Conservation (phyloP, 805 yeast genomes). For the Priceomyces castillae region DNA sequence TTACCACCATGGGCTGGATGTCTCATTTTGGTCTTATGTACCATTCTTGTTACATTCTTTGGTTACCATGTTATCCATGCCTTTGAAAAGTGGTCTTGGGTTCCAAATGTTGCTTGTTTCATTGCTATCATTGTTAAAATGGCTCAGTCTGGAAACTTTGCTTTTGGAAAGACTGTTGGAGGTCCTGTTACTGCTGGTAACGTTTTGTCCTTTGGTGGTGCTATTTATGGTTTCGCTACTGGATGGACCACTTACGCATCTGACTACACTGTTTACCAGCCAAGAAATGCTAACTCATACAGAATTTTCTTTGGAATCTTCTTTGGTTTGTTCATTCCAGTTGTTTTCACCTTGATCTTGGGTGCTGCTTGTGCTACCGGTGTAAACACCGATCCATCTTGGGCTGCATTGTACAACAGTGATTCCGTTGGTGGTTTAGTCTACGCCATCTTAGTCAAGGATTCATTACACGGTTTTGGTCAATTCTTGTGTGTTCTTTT, state of each 20-base stretch:
- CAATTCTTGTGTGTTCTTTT: constrained; percentile 83
- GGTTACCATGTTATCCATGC: constrained; percentile 81
- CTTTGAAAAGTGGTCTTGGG: constrained; percentile 86
- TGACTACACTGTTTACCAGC: constrained; percentile 89
- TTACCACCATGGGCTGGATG: constrained; percentile 93
- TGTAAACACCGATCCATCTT: constrained; percentile 37
- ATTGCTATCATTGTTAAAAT: constrained; percentile 77
- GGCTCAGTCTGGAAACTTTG: constrained; percentile 62
- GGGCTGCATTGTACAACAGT: constrained; percentile 26
- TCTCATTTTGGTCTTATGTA: constrained; percentile 62
- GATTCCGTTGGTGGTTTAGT: constrained; percentile 71
- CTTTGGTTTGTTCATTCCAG: constrained; percentile 37
- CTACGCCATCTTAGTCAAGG: constrained; percentile 70
- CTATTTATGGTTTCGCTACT: constrained; percentile 83
- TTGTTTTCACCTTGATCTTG: constrained; percentile 26
- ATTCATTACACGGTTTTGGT: constrained; percentile 86
- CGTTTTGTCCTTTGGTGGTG: constrained; percentile 78
- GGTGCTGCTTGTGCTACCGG: constrained; percentile 89
- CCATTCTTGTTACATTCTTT: constrained; percentile 72
- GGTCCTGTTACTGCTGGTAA: constrained; percentile 73
- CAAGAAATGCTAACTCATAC: constrained; percentile 54
- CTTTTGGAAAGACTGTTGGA: constrained; percentile 28
- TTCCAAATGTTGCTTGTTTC: constrained; percentile 73
- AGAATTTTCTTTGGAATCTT: constrained; percentile 64
- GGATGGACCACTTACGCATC: constrained; percentile 95